Percentiles rank a stretch among this genome's conserved stretches.
Conservation (phyloP, 495 filamentous ascomycete species). For the Cladorrhinum samala region DNA sequence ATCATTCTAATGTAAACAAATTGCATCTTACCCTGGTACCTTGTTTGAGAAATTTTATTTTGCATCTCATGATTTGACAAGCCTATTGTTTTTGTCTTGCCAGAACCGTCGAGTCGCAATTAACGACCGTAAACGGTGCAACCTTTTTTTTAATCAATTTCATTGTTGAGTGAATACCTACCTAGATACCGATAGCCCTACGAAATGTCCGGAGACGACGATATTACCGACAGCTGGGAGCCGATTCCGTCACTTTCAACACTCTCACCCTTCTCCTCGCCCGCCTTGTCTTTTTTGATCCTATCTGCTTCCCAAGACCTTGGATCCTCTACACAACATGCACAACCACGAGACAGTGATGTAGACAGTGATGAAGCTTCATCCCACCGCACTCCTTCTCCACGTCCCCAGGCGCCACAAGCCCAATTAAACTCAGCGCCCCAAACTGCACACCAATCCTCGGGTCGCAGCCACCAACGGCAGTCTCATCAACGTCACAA, state of each 20-base stretch:
- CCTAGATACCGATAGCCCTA: background rate
- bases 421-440: background rate
- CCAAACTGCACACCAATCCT: background rate
- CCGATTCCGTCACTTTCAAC: conserved; percentile 11
- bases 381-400: background rate
- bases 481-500: background rate
- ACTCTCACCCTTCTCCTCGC: conserved; percentile 14
- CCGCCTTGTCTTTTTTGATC: conserved; percentile 8
- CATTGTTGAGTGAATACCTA: no score
- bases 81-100: no score
- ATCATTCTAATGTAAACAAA: no score
- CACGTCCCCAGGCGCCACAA: background rate
- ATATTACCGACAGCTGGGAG: conserved; percentile 12
- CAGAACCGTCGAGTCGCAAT: no score
- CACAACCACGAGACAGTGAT: background rate
- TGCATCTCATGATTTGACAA: no score
- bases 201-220: conserved; percentile 10
- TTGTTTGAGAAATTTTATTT: no score
- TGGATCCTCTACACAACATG: background rate
- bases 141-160: no score
- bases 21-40: no score
- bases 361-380: background rate
- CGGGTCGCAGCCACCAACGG: background rate
- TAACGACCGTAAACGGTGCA: no score
- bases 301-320: background rate